These are phyloP conservation scores for Tilletia setariae DNA, from an alignment of 1,284 basidiomycete species.

Conservation along the genomic window DNA sequence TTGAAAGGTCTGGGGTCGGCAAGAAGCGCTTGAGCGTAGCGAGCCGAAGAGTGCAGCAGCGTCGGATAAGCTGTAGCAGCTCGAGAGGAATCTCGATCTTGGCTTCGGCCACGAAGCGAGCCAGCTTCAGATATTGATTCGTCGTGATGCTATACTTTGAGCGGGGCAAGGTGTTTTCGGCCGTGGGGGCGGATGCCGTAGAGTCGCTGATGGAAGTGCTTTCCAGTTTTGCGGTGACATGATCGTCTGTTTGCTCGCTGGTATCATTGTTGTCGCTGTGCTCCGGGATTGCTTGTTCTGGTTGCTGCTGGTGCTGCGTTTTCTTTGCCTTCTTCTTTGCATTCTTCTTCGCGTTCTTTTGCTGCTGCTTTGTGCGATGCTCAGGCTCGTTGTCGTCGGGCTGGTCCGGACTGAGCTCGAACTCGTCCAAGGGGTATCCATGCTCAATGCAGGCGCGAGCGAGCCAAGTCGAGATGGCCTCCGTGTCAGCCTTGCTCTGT, in stretches of 20 bases:
- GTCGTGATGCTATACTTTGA: neutral
- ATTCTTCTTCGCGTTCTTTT: neutral
- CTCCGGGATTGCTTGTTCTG: neutral
- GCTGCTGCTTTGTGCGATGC: neutral
- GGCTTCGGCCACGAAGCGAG: neutral
- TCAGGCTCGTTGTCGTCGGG: neutral
- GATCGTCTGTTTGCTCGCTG: neutral
- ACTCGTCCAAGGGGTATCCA: neutral
- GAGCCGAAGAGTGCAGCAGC: neutral
- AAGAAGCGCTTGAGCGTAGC: neutral
- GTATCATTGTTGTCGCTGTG: neutral
- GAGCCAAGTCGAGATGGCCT: neutral
- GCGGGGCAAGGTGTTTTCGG: neutral
- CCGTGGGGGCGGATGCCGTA: neutral
- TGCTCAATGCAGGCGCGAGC: neutral
- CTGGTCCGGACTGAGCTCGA: neutral
- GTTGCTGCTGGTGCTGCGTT: no score
- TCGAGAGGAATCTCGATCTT: slow-evolving; percentile 1
- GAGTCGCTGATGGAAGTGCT: neutral
- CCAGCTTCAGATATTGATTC: neutral
- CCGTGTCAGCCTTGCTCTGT: neutral
- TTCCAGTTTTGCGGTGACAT: neutral
- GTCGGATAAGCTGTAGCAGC: neutral
- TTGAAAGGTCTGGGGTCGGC: slow-evolving; percentile 3
- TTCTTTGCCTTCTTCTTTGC: neutral